A percentile compares a stretch with the other conserved stretches of the same genome.
phyloP scores from a whole-genome alignment of 2,329 filamentous ascomycete genomes.

The Hyphodiscus sp. region DNA sequence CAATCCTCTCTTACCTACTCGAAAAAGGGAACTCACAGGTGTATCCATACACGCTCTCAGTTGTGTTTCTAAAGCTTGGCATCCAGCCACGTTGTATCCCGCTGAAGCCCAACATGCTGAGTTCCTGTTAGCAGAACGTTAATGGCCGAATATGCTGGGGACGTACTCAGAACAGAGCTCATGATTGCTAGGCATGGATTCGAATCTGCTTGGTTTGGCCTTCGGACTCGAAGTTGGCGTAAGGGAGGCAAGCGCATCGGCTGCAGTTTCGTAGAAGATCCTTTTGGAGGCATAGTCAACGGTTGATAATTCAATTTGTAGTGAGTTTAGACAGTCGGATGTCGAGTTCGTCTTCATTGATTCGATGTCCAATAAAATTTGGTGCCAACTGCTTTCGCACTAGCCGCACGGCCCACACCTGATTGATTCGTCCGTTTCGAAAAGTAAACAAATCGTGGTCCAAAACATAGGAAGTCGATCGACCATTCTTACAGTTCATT shows the following conservation, averaged over 20 bases:
- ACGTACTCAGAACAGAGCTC: slow-evolving; percentile 59
- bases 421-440: not conserved
- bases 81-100: slow-evolving; percentile 58
- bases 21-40: slow-evolving; percentile 45
- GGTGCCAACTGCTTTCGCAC: not conserved
- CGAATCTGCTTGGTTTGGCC: slow-evolving; percentile 53
- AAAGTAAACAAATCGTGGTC: slow-evolving; percentile 19
- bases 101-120: slow-evolving; percentile 79
- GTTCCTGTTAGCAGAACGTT: slow-evolving; percentile 1
- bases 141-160: slow-evolving; percentile 5
- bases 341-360: not conserved
- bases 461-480: not conserved
- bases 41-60: slow-evolving; percentile 74
- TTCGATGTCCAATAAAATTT: not conserved
- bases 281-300: slow-evolving; percentile 29
- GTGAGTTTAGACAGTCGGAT: not conserved
- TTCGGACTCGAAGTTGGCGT: slow-evolving; percentile 56
- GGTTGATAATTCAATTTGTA: not conserved
- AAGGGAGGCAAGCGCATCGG: slow-evolving; percentile 46
- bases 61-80: slow-evolving; percentile 51
- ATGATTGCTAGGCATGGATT: slow-evolving; percentile 63
- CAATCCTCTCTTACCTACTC: not conserved
- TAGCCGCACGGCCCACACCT: not conserved
- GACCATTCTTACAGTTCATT: slow-evolving; percentile 14
- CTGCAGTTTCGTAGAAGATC: slow-evolving; percentile 24